A percentile compares a stretch with the other conserved stretches of the same genome.
phyloP scores from a whole-genome alignment of 1,284 basidiomycete species.

The Trichosporon sp. region DNA sequence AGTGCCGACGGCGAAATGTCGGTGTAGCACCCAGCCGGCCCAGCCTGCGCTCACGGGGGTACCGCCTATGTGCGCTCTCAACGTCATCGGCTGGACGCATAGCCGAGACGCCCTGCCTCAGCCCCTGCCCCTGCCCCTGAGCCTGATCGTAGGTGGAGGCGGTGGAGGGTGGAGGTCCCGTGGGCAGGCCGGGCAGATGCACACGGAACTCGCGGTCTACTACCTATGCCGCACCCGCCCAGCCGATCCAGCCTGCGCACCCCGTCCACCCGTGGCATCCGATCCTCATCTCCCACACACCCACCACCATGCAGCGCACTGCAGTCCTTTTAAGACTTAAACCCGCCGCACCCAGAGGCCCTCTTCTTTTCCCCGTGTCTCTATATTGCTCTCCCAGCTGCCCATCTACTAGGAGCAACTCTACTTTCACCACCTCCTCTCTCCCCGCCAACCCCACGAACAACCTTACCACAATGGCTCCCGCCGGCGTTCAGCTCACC shows the following conservation, averaged over 20 bases:
- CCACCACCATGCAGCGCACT: neutral
- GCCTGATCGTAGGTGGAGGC: constrained; percentile 11
- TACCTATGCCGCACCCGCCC: neutral
- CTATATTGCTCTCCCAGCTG: constrained; percentile 12
- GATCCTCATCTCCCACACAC: neutral
- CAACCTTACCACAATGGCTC: constrained; percentile 33
- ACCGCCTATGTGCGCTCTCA: constrained; percentile 6
- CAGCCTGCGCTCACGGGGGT: neutral
- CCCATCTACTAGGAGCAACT: constrained; percentile 14
- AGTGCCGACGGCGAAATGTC: constrained; percentile 17
- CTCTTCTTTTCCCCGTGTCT: constrained; percentile 10
- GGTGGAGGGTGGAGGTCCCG: constrained; percentile 12
- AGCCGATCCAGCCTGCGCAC: too few relatives aligned
- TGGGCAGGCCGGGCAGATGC: neutral
- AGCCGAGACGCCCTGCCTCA: neutral
- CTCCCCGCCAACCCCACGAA: constrained; percentile 11
- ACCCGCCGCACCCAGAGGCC: neutral
- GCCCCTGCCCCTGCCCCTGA: neutral
- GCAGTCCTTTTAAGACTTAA: neutral
- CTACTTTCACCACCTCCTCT: constrained; percentile 5
- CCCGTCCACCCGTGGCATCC: neutral
- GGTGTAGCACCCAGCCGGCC: neutral
- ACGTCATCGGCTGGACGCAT: constrained; percentile 18
- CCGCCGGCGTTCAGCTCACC: constrained; percentile 47
- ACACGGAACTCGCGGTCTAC: neutral